phyloP scores from a whole-genome alignment of 257 asterid species.

The Ehretia macrophylla region DNA sequence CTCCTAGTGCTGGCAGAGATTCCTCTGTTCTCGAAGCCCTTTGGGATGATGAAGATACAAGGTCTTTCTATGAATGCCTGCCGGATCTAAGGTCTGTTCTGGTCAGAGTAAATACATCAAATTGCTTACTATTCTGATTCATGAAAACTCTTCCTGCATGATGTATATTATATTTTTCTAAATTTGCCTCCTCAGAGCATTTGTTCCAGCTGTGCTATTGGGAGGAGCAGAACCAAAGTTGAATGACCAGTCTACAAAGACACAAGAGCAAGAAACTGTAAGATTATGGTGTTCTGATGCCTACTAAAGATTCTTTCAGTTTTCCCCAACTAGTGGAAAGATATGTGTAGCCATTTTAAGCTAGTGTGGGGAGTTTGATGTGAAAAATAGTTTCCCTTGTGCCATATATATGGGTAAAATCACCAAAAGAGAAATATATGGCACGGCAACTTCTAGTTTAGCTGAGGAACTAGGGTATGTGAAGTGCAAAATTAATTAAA shows the following conservation, averaged over 20 bases:
- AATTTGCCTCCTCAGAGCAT: conserved; percentile 51
- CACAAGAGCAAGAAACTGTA: conserved; percentile 72
- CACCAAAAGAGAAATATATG: too few relatives aligned
- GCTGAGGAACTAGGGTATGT: too few relatives aligned
- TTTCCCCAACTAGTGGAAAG: neutral
- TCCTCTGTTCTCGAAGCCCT: conserved; percentile 73
- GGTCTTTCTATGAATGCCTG: conserved; percentile 89
- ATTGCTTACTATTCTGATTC: conserved; percentile 18
- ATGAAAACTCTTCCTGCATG: conserved; percentile 1
- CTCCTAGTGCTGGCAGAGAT: conserved; percentile 72
- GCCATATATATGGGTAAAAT: too few relatives aligned
- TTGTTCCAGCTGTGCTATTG: conserved; percentile 97
- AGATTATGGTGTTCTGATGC: conserved; percentile 14
- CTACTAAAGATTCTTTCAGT: too few relatives aligned
- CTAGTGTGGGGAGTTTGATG: too few relatives aligned
- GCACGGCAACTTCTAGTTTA: too few relatives aligned
- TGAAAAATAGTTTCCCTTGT: too few relatives aligned
- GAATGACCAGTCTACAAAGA: conserved; percentile 77
- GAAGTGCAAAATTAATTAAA: too few relatives aligned
- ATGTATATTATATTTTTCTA: neutral
- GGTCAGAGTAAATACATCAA: conserved; percentile 11
- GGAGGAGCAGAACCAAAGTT: conserved; percentile 87
- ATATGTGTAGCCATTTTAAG: neutral
- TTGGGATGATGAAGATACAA: conserved; percentile 99
- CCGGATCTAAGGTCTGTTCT: conserved; percentile 86